These are phyloP conservation scores for Takashimella tepidaria DNA, from an alignment of 1,284 basidiomycete species.

Conservation along the genomic window DNA sequence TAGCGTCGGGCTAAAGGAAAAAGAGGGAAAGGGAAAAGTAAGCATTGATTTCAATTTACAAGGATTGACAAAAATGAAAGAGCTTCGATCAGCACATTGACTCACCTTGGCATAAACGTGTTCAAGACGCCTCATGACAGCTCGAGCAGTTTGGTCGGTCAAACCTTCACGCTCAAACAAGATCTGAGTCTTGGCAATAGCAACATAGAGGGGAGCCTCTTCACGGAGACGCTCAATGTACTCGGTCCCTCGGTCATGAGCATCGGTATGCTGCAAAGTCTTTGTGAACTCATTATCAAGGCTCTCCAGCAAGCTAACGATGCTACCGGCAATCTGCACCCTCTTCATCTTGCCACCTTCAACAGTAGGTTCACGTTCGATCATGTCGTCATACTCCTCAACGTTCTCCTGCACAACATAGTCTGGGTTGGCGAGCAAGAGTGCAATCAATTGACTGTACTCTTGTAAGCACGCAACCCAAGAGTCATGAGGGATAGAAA, in stretches of 20 bases:
- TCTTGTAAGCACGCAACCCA: conserved; percentile 85
- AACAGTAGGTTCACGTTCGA: conserved; percentile 70
- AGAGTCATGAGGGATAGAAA: conserved; percentile 85
- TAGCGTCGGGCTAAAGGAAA: conserved; percentile 71
- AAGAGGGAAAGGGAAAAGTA: not conserved
- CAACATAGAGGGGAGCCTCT: conserved; percentile 89
- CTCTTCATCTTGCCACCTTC: conserved; percentile 39
- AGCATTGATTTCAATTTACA: no score
- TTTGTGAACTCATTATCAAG: conserved; percentile 98
- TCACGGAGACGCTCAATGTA: conserved; percentile 95
- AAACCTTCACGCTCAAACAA: conserved; percentile 79
- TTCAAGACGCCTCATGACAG: conserved; percentile 91
- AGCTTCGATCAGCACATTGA: no score
- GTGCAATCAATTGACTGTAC: conserved; percentile 77
- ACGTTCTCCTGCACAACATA: conserved; percentile 79
- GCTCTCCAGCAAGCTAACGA: conserved; percentile 92
- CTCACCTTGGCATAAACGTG: conserved; percentile 96
- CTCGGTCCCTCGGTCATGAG: conserved; percentile 80
- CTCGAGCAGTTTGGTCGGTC: conserved; percentile 73
- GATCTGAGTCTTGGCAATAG: conserved; percentile 84
- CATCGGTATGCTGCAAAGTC: conserved; percentile 96
- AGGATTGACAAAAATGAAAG: conserved; percentile 5
- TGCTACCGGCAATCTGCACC: conserved; percentile 69
- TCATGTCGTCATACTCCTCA: conserved; percentile 87
- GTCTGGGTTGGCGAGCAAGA: conserved; percentile 61